Evolutionary conservation across 768 basidiomycete species (phyloP), one percentile per base, ranked within the genome.

Genomic region (Clitopilus passeckerianus): DNA sequence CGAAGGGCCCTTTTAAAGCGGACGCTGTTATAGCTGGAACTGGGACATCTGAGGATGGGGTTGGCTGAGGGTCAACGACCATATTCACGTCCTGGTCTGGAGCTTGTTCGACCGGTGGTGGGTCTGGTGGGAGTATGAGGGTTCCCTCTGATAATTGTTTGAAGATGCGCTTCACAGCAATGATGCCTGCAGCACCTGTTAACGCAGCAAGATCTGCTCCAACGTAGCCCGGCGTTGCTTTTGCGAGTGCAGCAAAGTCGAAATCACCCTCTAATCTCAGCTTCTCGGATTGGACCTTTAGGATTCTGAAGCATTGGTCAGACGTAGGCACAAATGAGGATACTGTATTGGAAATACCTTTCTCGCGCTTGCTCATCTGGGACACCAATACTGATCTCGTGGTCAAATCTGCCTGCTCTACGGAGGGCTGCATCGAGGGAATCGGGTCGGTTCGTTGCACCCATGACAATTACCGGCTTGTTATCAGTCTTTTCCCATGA

Each of bases 371-470:
- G 86, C 61, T 97, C 90, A 65, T 95, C 93, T 1, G 97, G 97
- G 3, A 99, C 96, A 12, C 91, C 91, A 91, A 98, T 95, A 55
- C 91, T 90, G 54, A 99, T 98, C 74, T 99, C 97, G 64, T 95
- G 93, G 68, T 98, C 97, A 61, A 99, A 99, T 34, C 97, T 77
- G 5, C 97, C 97, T 5, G 95, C 96, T 58, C 95, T 81, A 33
- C 96, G 85, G 16, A 99, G 78, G 0, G 97, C 97, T 0, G 95
- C 86, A 71, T 99, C 97, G 6, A 98, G 80, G 5, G 95, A 90
- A 68, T 98, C 97, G 1, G 94, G 95, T 24, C 96, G 82, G 71
- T 99, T 99, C 0, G 96, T 98, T 1, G 97, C 96, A 6, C 94
- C 95, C 62, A 98, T 95, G 6, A 99, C 91, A 50, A 98, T 86